These are phyloP conservation scores for Phytophthora lateralis DNA, from an alignment of 352 stramenopile genomes.

Conservation along the genomic window DNA sequence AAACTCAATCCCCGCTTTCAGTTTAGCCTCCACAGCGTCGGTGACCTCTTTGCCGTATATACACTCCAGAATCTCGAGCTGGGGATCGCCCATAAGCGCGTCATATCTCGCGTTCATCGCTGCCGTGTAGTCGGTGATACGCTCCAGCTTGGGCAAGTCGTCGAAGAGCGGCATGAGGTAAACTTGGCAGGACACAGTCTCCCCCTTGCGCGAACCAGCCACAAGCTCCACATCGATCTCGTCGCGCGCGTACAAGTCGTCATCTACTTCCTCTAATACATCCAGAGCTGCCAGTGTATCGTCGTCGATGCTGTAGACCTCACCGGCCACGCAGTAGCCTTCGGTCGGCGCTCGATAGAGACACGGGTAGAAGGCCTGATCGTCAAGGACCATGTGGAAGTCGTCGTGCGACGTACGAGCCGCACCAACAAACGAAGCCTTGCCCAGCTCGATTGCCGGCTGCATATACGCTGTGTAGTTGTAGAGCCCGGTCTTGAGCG, in stretches of 20 bases:
- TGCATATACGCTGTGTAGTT: conserved; percentile 77
- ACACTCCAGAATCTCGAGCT: conserved; percentile 56
- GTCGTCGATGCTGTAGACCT: conserved; percentile 68
- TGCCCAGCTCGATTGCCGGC: conserved; percentile 49
- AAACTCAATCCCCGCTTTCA: conserved; percentile 44
- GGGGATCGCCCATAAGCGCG: conserved; percentile 37
- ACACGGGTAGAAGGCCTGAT: conserved; percentile 68
- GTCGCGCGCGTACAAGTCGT: conserved; percentile 55
- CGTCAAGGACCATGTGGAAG: conserved; percentile 71
- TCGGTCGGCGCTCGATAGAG: conserved; percentile 50
- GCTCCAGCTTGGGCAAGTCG: conserved; percentile 39
- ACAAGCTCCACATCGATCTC: conserved; percentile 48
- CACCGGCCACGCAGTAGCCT: conserved; percentile 56
- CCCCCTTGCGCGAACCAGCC: conserved; percentile 24
- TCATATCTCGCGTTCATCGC: conserved; percentile 44
- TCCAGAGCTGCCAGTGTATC: conserved; percentile 63
- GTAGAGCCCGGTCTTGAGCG: conserved; percentile 74
- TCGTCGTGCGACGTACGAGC: conserved; percentile 40
- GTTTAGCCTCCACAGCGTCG: conserved; percentile 34
- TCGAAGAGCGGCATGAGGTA: conserved; percentile 54
- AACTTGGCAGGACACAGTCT: conserved; percentile 32
- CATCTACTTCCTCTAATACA: conserved; percentile 58
- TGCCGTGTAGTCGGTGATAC: conserved; percentile 45
- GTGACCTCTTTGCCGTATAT: conserved; percentile 48
- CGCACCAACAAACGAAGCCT: conserved; percentile 54